Evolutionary conservation across 495 filamentous ascomycete genomes (phyloP).

Genomic region (Neurospora africana): DNA sequence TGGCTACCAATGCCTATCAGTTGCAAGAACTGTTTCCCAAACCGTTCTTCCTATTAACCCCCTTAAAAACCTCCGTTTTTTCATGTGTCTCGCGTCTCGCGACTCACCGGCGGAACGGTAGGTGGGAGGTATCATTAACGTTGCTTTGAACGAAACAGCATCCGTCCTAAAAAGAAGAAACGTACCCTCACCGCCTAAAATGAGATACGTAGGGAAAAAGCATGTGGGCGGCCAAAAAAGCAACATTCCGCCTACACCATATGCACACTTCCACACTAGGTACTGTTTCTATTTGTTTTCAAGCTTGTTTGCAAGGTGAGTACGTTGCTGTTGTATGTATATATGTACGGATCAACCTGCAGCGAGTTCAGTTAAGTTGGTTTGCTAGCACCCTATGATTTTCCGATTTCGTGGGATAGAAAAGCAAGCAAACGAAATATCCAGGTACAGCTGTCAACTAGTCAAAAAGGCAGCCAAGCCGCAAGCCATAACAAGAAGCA

Average conservation of each 20-base stretch:
- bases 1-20: neutral
- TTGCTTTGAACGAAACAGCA: neutral
- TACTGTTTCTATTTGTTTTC: neutral
- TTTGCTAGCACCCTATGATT: neutral
- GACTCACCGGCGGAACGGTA: neutral
- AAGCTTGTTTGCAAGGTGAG: neutral
- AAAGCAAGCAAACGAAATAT: neutral
- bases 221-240: neutral
- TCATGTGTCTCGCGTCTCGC: neutral
- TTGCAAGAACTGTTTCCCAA: neutral
- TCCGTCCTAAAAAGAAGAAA: neutral
- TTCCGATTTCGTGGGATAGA: neutral
- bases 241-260: neutral
- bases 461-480: neutral
- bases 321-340: neutral
- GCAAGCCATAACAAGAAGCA: neutral
- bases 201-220: neutral
- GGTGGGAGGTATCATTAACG: neutral
- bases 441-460: neutral
- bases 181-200: constrained; percentile 14
- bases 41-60: neutral
- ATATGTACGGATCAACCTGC: neutral
- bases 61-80: neutral
- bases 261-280: neutral
- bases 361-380: neutral